Evolutionary conservation across 495 filamentous ascomycete species (phyloP).

Genomic region (Aspergillus taichungensis): DNA sequence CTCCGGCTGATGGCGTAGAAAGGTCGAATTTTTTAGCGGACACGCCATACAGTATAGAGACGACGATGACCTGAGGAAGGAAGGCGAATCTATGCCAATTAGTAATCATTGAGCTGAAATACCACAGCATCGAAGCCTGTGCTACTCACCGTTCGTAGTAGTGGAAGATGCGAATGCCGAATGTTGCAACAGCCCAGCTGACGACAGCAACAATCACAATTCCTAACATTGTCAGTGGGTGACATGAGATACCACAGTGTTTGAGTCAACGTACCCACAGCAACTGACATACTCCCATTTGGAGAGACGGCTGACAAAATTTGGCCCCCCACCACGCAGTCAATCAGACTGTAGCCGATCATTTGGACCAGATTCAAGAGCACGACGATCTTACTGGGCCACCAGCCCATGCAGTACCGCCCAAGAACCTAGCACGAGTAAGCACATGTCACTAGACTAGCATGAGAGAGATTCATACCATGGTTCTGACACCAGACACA

Average conservation of each 20-base stretch:
- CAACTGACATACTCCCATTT: constrained; percentile 51
- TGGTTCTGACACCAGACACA: constrained; percentile 58
- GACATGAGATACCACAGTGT: too few species aligned
- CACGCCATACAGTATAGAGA: constrained; percentile 59
- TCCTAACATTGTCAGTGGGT: constrained; percentile 26
- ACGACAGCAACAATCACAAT: constrained; percentile 63
- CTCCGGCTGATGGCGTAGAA: constrained; percentile 37
- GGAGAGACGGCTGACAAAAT: constrained; percentile 63
- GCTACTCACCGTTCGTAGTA: constrained; percentile 56
- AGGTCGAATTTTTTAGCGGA: constrained; percentile 58
- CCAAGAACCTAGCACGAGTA: constrained; percentile 45
- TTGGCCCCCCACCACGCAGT: constrained; percentile 64
- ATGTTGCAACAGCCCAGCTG: constrained; percentile 58
- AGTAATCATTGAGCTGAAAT: neutral
- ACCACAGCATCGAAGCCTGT: neutral
- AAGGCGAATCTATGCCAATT: constrained; percentile 48
- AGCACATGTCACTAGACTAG: constrained; percentile 3
- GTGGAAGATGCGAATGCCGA: constrained; percentile 66
- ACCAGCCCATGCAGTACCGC: constrained; percentile 72
- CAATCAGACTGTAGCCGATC: constrained; percentile 62
- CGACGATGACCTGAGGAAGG: constrained; percentile 55
- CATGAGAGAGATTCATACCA: constrained; percentile 30
- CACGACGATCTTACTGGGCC: constrained; percentile 66
- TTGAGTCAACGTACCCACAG: constrained; percentile 42
- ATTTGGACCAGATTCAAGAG: constrained; percentile 63